Conservation (phyloP, 169 alveolate species). For the Babesia bovis region DNA sequence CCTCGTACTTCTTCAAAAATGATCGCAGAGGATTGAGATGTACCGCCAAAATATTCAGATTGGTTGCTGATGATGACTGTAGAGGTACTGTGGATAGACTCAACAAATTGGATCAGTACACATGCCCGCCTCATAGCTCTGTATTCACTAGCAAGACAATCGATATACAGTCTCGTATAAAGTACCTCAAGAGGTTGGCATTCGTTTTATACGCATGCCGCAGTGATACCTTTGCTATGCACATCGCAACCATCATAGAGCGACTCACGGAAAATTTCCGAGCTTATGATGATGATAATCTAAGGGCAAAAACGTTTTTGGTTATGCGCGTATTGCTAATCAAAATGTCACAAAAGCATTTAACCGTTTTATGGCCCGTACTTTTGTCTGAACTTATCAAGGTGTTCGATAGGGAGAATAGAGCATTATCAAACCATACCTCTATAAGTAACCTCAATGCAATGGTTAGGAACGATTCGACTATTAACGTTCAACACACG, state of each 20-base stretch:
- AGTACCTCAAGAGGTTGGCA: conserved; percentile 60
- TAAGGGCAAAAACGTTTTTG: conserved; percentile 41
- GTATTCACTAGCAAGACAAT: conserved; percentile 48
- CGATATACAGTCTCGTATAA: conserved; percentile 32
- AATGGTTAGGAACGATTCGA: not conserved
- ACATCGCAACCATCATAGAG: conserved; percentile 62
- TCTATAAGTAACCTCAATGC: not conserved
- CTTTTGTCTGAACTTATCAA: conserved; percentile 64
- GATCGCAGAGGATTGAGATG: conserved; percentile 55
- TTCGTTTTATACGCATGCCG: conserved; percentile 63
- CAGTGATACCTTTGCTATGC: conserved; percentile 53
- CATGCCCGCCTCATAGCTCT: conserved; percentile 53
- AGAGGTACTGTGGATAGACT: conserved; percentile 54
- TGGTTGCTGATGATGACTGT: conserved; percentile 54
- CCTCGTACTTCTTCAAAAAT: conserved; percentile 43
- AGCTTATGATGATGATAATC: conserved; percentile 46
- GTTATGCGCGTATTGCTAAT: conserved; percentile 64
- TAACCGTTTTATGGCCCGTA: conserved; percentile 69
- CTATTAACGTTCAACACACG: not conserved
- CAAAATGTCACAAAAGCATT: conserved; percentile 60
- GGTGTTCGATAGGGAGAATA: conserved; percentile 51
- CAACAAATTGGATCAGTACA: conserved; percentile 44
- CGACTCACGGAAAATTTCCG: conserved; percentile 47
- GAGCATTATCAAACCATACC: not conserved
- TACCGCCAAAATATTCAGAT: conserved; percentile 28